Evolutionary conservation across 1,139 yeast species (phyloP).

Genomic region (Kodamaea arcana): DNA sequence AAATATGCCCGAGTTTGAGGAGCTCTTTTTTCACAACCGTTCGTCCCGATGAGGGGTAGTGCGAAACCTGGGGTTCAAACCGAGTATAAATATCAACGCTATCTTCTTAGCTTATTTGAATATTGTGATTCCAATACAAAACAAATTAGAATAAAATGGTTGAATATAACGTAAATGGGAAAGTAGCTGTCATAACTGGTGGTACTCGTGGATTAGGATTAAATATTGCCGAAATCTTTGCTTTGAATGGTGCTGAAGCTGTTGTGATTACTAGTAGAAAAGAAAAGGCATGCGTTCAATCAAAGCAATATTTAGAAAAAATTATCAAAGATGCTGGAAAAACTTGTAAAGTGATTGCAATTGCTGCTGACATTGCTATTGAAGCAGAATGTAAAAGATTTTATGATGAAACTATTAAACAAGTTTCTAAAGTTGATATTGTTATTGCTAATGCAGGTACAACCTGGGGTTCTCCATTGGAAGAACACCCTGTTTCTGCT

Average conservation of each 20-base stretch:
- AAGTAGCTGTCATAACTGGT: conserved; percentile 72
- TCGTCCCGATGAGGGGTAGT: neutral
- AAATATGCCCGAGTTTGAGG: too few species aligned
- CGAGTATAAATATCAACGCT: too few species aligned
- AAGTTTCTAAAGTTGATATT: conserved; percentile 51
- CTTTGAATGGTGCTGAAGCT: conserved; percentile 58
- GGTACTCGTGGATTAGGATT: conserved; percentile 76
- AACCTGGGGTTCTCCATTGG: conserved; percentile 70
- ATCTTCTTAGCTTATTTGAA: too few species aligned
- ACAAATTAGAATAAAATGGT: too few species aligned
- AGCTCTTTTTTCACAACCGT: too few species aligned
- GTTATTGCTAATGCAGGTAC: conserved; percentile 80
- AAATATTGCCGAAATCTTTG: conserved; percentile 62
- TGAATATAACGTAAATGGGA: conserved; percentile 53
- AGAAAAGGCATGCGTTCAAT: conserved; percentile 57
- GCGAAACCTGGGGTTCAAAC: neutral
- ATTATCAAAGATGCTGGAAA: conserved; percentile 41
- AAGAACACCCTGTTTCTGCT: conserved; percentile 58
- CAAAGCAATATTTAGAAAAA: conserved; percentile 49
- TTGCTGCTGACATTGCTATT: conserved; percentile 59
- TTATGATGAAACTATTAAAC: conserved; percentile 36
- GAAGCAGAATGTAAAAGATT: conserved; percentile 50
- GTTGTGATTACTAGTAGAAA: conserved; percentile 69
- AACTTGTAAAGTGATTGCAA: conserved; percentile 43
- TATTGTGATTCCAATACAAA: too few species aligned